Percentiles rank a stretch among this genome's conserved stretches.
Conservation (phyloP, 73 alveolate genomes). For the Halteria grandinella region DNA sequence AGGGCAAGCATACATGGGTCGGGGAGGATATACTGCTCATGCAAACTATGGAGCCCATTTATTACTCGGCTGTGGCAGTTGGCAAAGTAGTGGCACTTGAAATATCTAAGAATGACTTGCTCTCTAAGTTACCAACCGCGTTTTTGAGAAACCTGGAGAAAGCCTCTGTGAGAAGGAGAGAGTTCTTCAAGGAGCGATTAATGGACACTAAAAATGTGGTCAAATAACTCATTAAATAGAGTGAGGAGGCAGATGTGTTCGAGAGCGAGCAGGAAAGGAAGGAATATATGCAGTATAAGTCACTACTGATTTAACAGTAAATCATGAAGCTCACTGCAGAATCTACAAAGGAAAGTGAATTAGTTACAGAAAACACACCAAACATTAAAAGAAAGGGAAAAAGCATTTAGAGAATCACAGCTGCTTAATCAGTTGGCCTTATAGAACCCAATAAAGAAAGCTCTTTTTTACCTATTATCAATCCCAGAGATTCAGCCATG, state of each 20-base stretch:
- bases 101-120: slow-evolving; percentile 12
- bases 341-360: neutral
- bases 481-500: too few relatives aligned
- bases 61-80: slow-evolving; percentile 35
- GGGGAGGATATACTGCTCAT: slow-evolving; percentile 46
- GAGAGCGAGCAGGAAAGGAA: neutral
- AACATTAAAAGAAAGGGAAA: neutral
- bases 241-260: neutral
- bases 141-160: slow-evolving; percentile 32
- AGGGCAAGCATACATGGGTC: slow-evolving; percentile 35
- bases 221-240: slow-evolving; percentile 8
- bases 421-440: neutral
- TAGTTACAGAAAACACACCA: neutral
- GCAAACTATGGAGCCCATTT: slow-evolving; percentile 1
- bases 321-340: neutral
- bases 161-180: slow-evolving; percentile 9
- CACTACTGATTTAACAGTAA: neutral
- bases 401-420: neutral
- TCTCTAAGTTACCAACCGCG: slow-evolving; percentile 9
- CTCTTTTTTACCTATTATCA: too few relatives aligned
- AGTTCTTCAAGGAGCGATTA: slow-evolving; percentile 24
- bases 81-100: slow-evolving; percentile 32
- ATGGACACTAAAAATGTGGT: slow-evolving; percentile 4
- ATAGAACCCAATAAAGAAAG: too few relatives aligned
- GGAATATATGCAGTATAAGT: neutral